Percentiles rank a stretch among this genome's conserved stretches.
These are phyloP conservation scores for Trichoderma hamatum DNA, from an alignment of 2,329 filamentous ascomycete genomes.

Conservation along the genomic window DNA sequence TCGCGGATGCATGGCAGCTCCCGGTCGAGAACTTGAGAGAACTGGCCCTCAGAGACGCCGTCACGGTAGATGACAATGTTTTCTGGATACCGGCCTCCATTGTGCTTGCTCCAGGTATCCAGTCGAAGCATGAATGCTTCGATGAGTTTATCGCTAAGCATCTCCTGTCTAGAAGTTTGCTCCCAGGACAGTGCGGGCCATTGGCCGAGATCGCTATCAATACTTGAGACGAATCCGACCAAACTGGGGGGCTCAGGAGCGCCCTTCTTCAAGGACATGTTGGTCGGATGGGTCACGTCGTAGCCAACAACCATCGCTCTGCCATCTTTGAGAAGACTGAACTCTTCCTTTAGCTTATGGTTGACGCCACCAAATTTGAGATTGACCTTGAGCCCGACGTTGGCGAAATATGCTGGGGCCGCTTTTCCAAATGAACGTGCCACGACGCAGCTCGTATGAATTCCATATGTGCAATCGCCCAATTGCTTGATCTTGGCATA, in stretches of 20 bases:
- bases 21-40: slow-evolving; percentile 64
- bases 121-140: slow-evolving; percentile 68
- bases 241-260: slow-evolving; percentile 64
- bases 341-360: slow-evolving; percentile 62
- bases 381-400: slow-evolving; percentile 78
- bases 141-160: slow-evolving; percentile 63
- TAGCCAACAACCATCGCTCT: slow-evolving; percentile 87
- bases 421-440: slow-evolving; percentile 41
- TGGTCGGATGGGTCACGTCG: slow-evolving; percentile 87
- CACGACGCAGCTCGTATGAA: slow-evolving; percentile 69
- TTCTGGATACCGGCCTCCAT: slow-evolving; percentile 60
- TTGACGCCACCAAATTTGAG: slow-evolving; percentile 76
- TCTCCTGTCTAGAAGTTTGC: slow-evolving; percentile 69
- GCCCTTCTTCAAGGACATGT: slow-evolving; percentile 42
- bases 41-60: slow-evolving; percentile 87
- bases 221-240: slow-evolving; percentile 77
- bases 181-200: slow-evolving; percentile 76
- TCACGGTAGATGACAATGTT: slow-evolving; percentile 87
- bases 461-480: slow-evolving; percentile 67
- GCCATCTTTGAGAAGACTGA: slow-evolving; percentile 63
- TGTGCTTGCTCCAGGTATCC: slow-evolving; percentile 63
- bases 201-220: slow-evolving; percentile 70
- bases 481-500: slow-evolving; percentile 70
- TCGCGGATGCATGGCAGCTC: slow-evolving; percentile 69
- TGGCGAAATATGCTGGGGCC: slow-evolving; percentile 61